Percentiles rank a stretch among this genome's conserved stretches.
phyloP scores from a whole-genome alignment of 2,329 filamentous ascomycete genomes.

The Fusarium domesticum region DNA sequence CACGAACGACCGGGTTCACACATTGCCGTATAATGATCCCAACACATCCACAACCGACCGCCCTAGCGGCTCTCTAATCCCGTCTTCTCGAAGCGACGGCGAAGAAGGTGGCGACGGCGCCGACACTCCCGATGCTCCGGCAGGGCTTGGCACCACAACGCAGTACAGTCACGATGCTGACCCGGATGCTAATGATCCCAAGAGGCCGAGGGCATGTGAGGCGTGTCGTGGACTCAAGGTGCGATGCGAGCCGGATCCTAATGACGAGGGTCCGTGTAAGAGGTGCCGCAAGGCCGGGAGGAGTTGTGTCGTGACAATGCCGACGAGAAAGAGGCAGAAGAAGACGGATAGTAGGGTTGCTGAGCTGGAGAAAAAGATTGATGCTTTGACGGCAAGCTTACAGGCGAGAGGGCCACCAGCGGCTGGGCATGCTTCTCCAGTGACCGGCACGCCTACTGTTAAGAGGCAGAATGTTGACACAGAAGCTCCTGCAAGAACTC shows the following conservation, averaged over 20 bases:
- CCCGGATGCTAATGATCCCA: slow-evolving; percentile 47
- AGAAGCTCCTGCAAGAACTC: neutral
- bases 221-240: slow-evolving; percentile 76
- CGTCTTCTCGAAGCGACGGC: slow-evolving; percentile 14
- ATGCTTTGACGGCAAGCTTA: slow-evolving; percentile 77
- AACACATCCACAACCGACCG: slow-evolving; percentile 13
- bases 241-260: slow-evolving; percentile 75
- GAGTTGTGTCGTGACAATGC: slow-evolving; percentile 72
- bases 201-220: slow-evolving; percentile 70
- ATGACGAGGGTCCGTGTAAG: slow-evolving; percentile 63
- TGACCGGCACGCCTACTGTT: slow-evolving; percentile 11
- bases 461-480: slow-evolving; percentile 2
- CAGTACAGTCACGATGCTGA: slow-evolving; percentile 20
- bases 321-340: slow-evolving; percentile 76
- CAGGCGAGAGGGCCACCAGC: slow-evolving; percentile 48
- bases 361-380: slow-evolving; percentile 89
- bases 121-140: slow-evolving; percentile 25
- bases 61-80: slow-evolving; percentile 7
- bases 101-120: slow-evolving; percentile 17
- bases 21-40: slow-evolving; percentile 10
- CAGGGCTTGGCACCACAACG: slow-evolving; percentile 16
- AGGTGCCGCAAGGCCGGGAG: slow-evolving; percentile 80
- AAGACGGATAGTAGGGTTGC: slow-evolving; percentile 88
- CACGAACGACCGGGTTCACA: slow-evolving; percentile 23
- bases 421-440: slow-evolving; percentile 13